A percentile compares a stretch with the other conserved stretches of the same genome.
These are phyloP conservation scores for Cardamine occulta DNA, from an alignment of 345 rosid genomes.

Conservation along the genomic window DNA sequence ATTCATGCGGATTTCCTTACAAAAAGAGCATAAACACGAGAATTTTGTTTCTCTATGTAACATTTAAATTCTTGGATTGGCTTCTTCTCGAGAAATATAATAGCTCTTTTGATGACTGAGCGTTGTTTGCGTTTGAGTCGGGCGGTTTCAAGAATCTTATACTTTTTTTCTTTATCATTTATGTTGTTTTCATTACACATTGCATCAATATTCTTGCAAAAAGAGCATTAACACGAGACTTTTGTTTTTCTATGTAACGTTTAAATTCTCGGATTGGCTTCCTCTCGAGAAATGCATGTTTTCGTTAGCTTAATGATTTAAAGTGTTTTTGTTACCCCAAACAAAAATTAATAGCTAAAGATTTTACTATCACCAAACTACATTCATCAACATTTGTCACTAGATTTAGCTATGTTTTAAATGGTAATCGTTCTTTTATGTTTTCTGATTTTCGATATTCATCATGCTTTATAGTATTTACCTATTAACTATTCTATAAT, in stretches of 20 bases:
- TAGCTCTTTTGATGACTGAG: accelerated
- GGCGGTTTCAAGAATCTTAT: background rate
- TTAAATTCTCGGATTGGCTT: background rate
- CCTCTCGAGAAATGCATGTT: background rate
- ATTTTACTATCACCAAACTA: background rate
- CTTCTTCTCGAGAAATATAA: too few species aligned
- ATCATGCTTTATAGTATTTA: too few species aligned
- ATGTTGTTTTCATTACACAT: background rate
- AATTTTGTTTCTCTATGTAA: background rate
- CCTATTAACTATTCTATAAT: background rate
- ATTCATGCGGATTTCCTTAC: background rate
- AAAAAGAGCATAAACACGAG: background rate
- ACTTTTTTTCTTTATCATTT: background rate
- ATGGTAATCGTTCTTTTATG: background rate
- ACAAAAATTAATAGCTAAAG: background rate
- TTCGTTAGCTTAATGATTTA: background rate
- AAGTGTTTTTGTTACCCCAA: background rate
- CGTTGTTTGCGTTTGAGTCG: background rate
- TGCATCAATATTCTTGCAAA: background rate
- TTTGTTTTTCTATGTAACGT: background rate
- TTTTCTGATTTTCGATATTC: background rate
- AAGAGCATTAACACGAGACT: background rate
- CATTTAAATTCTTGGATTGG: background rate
- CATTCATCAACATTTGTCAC: background rate
- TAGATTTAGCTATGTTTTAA: background rate